These are phyloP conservation scores for Monilinia vaccinii-corymbosi DNA, from an alignment of 2,329 filamentous ascomycete genomes.

Conservation along the genomic window DNA sequence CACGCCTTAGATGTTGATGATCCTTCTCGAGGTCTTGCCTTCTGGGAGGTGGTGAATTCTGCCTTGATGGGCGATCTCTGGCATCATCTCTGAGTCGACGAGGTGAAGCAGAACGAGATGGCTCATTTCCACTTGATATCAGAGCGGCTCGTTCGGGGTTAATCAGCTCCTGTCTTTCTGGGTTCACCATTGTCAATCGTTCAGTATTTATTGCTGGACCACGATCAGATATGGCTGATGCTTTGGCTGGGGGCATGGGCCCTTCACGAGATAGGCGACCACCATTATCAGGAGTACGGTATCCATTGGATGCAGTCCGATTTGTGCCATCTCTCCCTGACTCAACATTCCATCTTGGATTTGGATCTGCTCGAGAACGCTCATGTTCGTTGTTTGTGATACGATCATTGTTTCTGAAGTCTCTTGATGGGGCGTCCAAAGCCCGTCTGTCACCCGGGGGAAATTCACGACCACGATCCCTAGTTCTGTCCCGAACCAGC, in stretches of 20 bases:
- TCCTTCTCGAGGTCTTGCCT: constrained; percentile 35
- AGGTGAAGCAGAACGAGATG: constrained; percentile 24
- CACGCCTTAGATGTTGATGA: constrained; percentile 22
- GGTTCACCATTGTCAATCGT: constrained; percentile 20
- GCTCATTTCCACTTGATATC: constrained; percentile 24
- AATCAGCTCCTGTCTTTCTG: constrained; percentile 27
- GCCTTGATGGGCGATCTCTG: constrained; percentile 27
- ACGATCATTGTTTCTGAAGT: constrained; percentile 24
- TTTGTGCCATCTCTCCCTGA: constrained; percentile 24
- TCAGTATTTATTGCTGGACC: constrained; percentile 18
- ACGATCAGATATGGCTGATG: constrained; percentile 19
- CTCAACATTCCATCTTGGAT: constrained; percentile 26
- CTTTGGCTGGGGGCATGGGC: constrained; percentile 25
- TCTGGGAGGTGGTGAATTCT: constrained; percentile 49
- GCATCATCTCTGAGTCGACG: constrained; percentile 27
- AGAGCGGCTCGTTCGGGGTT: constrained; percentile 29
- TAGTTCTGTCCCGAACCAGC: constrained; percentile 21
- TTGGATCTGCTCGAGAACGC: constrained; percentile 23
- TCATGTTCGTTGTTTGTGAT: constrained; percentile 19
- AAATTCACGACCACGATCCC: constrained; percentile 27
- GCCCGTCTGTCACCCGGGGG: constrained; percentile 22
- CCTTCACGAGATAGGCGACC: constrained; percentile 26
- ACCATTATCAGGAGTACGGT: constrained; percentile 19
- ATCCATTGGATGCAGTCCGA: constrained; percentile 17
- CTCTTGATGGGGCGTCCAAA: constrained; percentile 20